phyloP scores from a whole-genome alignment of 2,329 filamentous ascomycete species.

The Pseudodiploospora longispora region DNA sequence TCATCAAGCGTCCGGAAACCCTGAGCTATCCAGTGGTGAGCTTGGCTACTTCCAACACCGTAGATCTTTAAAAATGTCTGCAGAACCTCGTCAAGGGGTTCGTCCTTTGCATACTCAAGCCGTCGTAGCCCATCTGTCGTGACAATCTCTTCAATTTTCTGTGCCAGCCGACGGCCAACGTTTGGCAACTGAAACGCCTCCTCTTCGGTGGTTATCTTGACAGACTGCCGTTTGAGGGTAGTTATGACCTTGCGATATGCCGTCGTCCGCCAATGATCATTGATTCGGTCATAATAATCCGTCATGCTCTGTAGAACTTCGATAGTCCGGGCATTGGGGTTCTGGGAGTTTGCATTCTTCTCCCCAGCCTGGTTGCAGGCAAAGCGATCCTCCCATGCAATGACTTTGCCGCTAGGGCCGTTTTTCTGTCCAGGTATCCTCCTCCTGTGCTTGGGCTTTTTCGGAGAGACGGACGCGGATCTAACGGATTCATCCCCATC shows the following conservation, averaged over 20 bases:
- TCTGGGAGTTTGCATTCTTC: constrained; percentile 34
- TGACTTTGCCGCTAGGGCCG: constrained; percentile 17
- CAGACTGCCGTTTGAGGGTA: constrained; percentile 58
- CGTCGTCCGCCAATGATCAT: constrained; percentile 67
- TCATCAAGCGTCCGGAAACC: constrained; percentile 71
- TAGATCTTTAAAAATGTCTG: constrained; percentile 72
- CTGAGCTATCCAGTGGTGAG: constrained; percentile 66
- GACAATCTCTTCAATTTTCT: constrained; percentile 86
- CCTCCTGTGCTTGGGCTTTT: constrained; percentile 10
- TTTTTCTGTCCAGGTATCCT: constrained; percentile 11
- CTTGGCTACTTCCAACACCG: constrained; percentile 63
- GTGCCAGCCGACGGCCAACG: constrained; percentile 65
- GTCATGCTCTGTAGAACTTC: constrained; percentile 71
- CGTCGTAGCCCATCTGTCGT: constrained; percentile 62
- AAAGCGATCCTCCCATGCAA: constrained; percentile 40
- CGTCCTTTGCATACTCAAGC: constrained; percentile 60
- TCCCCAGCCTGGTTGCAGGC: constrained; percentile 46
- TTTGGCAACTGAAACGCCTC: constrained; percentile 60
- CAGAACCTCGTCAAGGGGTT: constrained; percentile 57
- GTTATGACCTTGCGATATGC: constrained; percentile 72
- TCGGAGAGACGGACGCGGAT: constrained; percentile 17
- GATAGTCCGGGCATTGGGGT: constrained; percentile 71
- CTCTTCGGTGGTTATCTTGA: constrained; percentile 57
- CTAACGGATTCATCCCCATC: constrained; percentile 11
- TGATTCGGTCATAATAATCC: constrained; percentile 64